Base-by-base conservation (phyloP, 2,329 filamentous ascomycete genomes). In the Meredithiella fracta region DNA sequence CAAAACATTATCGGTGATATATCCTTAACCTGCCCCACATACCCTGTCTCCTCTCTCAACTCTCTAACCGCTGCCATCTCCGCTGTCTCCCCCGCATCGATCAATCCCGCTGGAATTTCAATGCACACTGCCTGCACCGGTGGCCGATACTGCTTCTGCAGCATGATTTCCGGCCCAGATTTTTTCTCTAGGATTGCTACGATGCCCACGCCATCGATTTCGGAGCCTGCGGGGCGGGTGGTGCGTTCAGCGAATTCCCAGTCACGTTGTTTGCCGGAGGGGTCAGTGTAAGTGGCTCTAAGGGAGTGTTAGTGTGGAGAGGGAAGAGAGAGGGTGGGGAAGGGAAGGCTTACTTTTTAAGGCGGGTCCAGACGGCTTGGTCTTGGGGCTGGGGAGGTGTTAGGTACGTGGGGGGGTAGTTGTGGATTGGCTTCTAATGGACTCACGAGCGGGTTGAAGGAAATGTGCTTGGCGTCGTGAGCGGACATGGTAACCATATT, bases 211-310 rank as follows among this genome's bases (percentile, higher is more conserved):
- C 81, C 83, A 62, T 89, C 85, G 54, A 87, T 80, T 34, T 78
- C 76, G 57, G 73, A 73, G 60, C 67, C 72, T 56, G 72, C 69
- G 11, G 83, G 82, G 2, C 83, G 77, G 0, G 83, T 87, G 29
- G 74, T 74, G n/a, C 85, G 78, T 66, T 86, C 80, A 15, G 81
- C 81, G 0, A 80, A 83, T 64, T 89, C 84, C 84, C 84, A 88
- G 29, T 75, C 78, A 54, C 83, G 74, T 0, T 70, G 66, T 15
- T 70, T 69, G 61, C 78, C 79, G 34, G 74, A 72, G 20, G 79
- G 76, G 63, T 87, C 84, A 56, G 71, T 70, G 65, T 87, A 89
- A 34, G 73, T 76, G 60, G 79, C 75, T 63, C 78, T 81, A 60
- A 58, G 53, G 51, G 25, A 58, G 59, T 6, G 17, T 60, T 51